A percentile compares a stretch with the other conserved stretches of the same genome.
Conservation (phyloP, 202 grass and related monocot genomes). For the Elaeis oleifera region DNA sequence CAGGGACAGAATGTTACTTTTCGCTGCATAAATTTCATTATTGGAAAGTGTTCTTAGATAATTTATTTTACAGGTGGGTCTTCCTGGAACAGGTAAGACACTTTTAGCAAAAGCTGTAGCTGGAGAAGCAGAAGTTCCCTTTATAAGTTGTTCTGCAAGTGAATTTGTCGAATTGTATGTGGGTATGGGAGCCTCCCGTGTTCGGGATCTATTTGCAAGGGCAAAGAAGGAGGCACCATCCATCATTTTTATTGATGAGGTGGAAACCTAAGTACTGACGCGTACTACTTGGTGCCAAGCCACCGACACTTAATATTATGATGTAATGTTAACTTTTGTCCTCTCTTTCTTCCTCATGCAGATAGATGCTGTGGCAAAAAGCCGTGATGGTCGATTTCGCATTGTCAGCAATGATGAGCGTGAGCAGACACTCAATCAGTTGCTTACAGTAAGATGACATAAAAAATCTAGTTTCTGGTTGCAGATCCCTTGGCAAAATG, state of each 20-base stretch:
- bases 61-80: slow-evolving; percentile 66
- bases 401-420: slow-evolving; percentile 96
- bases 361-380: slow-evolving; percentile 99
- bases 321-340: not conserved
- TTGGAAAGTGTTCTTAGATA: slow-evolving; percentile 12
- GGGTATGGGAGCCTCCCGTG: slow-evolving; percentile 96
- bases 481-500: not conserved
- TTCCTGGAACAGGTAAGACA: slow-evolving; percentile 97
- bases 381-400: slow-evolving; percentile 83
- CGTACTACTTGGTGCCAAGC: not conserved
- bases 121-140: slow-evolving; percentile 97
- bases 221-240: slow-evolving; percentile 91
- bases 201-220: slow-evolving; percentile 93
- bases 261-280: slow-evolving; percentile 23
- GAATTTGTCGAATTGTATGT: slow-evolving; percentile 99
- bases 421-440: slow-evolving; percentile 94
- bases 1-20: not conserved
- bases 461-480: not conserved
- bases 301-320: not conserved
- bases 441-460: slow-evolving; percentile 70
- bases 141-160: slow-evolving; percentile 99
- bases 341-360: slow-evolving; percentile 20
- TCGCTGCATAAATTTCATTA: not conserved
- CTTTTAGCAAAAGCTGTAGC: slow-evolving; percentile 98
- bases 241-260: slow-evolving; percentile 99